phyloP scores from a whole-genome alignment of 2,329 filamentous ascomycete genomes.

The Emmonsiellopsis sp. region DNA sequence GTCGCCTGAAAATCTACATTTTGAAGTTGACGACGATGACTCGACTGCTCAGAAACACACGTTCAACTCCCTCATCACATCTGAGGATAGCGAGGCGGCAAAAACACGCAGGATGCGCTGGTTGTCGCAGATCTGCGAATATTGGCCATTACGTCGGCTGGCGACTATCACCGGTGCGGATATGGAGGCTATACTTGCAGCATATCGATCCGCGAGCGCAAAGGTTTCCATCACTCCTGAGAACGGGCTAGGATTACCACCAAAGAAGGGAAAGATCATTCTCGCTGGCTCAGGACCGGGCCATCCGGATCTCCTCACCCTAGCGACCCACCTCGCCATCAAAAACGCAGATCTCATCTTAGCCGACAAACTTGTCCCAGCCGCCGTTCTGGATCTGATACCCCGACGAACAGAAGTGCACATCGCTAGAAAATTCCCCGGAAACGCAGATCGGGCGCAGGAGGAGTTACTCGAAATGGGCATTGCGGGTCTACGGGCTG shows the following conservation, averaged over 20 bases:
- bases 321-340: conserved; percentile 41
- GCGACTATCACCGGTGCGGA: conserved; percentile 72
- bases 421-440: conserved; percentile 95
- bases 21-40: conserved; percentile 41
- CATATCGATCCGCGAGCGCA: conserved; percentile 43
- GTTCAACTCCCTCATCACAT: conserved; percentile 71
- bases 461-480: conserved; percentile 77
- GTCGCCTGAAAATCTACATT: conserved; percentile 28
- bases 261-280: conserved; percentile 59
- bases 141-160: conserved; percentile 83
- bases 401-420: conserved; percentile 80
- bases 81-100: conserved; percentile 61
- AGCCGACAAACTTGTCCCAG: conserved; percentile 52
- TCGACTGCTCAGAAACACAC: conserved; percentile 54
- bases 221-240: conserved; percentile 3
- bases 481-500: conserved; percentile 56
- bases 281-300: conserved; percentile 89
- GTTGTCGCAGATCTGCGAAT: conserved; percentile 94
- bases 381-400: conserved; percentile 77
- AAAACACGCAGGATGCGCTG: conserved; percentile 81
- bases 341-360: conserved; percentile 39
- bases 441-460: conserved; percentile 89
- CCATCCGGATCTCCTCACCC: conserved; percentile 82
- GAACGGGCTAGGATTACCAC: conserved; percentile 8
- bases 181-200: conserved; percentile 63